These are phyloP conservation scores for Lathyrus oleraceus DNA, from an alignment of 306 rosid species.

Conservation along the genomic window DNA sequence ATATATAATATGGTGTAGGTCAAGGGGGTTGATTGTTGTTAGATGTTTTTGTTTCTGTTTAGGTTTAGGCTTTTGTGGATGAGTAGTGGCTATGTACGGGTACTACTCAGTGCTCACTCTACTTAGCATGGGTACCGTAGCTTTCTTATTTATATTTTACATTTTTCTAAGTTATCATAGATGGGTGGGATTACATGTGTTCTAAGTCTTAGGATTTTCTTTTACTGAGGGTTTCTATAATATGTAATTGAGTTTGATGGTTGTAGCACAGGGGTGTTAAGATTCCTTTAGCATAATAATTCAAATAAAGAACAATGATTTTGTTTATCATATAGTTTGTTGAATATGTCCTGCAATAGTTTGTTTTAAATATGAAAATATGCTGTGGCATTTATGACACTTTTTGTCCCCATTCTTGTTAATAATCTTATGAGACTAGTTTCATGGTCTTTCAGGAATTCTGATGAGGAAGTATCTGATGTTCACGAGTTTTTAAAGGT, in stretches of 20 bases:
- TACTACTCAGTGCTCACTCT: slow-evolving; percentile 18
- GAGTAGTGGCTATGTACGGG: not conserved
- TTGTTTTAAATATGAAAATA: not conserved
- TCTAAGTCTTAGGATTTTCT: not conserved
- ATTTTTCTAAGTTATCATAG: not conserved
- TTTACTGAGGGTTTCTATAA: not conserved
- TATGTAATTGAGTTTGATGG: not conserved
- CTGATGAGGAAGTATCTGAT: slow-evolving; percentile 46
- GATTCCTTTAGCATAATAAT: not conserved
- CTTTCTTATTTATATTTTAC: not conserved
- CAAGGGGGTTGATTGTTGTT: slow-evolving; percentile 1
- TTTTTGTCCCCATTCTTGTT: slow-evolving; percentile 12
- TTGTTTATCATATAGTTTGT: slow-evolving; percentile 13
- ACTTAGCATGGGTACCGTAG: not conserved
- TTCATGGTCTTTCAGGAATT: slow-evolving; percentile 60
- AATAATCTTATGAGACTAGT: slow-evolving; percentile 26
- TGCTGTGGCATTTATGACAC: not conserved
- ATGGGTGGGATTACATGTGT: not conserved
- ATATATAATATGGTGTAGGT: not conserved
- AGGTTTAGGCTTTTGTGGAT: not conserved
- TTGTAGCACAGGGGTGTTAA: not conserved
- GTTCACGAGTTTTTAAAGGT: slow-evolving; percentile 67
- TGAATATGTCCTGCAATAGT: slow-evolving; percentile 26
- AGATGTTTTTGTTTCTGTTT: slow-evolving; percentile 12
- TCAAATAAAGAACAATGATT: slow-evolving; percentile 3